These are phyloP conservation scores for Aphanomyces invadans DNA, from an alignment of 352 stramenopile species.

Conservation along the genomic window DNA sequence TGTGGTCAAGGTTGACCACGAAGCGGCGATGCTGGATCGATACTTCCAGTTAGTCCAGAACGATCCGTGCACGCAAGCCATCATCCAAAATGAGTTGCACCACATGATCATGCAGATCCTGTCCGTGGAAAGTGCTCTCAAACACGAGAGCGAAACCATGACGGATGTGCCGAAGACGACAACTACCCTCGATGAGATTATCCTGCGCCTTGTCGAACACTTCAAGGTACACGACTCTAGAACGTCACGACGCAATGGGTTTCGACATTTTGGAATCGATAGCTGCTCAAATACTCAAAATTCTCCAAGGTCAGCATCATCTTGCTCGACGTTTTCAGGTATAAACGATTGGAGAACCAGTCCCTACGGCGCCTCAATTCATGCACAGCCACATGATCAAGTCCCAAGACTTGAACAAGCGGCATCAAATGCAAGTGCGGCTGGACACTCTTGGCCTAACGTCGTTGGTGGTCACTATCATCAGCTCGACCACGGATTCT, in stretches of 20 bases:
- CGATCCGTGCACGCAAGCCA: slow-evolving; percentile 35
- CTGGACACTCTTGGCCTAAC: slow-evolving; percentile 55
- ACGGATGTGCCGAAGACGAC: slow-evolving; percentile 35
- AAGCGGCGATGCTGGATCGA: slow-evolving; percentile 30
- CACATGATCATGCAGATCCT: slow-evolving; percentile 65
- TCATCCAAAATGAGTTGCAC: slow-evolving; percentile 61
- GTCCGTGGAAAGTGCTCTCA: slow-evolving; percentile 29
- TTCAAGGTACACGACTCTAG: slow-evolving; percentile 13
- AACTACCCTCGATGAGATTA: slow-evolving; percentile 60
- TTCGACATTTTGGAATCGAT: neutral
- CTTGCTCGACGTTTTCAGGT: slow-evolving; percentile 50
- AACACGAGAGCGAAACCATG: slow-evolving; percentile 41
- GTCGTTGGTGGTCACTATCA: slow-evolving; percentile 53
- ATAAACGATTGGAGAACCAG: too few species aligned
- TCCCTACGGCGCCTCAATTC: too few species aligned
- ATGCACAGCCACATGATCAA: slow-evolving; percentile 70
- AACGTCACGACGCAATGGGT: too few species aligned
- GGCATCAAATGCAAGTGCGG: slow-evolving; percentile 59
- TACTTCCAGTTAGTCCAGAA: slow-evolving; percentile 39
- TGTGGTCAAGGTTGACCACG: neutral
- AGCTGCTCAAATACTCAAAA: slow-evolving; percentile 39
- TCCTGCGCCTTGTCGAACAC: slow-evolving; percentile 50
- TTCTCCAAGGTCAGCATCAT: slow-evolving; percentile 65
- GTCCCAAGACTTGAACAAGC: slow-evolving; percentile 38
- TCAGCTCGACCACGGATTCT: slow-evolving; percentile 46